Evolutionary conservation across 108 stramenopile genomes (phyloP), one percentile per base, ranked within the genome.

Genomic region (Cyclostephanos tholiformis): DNA sequence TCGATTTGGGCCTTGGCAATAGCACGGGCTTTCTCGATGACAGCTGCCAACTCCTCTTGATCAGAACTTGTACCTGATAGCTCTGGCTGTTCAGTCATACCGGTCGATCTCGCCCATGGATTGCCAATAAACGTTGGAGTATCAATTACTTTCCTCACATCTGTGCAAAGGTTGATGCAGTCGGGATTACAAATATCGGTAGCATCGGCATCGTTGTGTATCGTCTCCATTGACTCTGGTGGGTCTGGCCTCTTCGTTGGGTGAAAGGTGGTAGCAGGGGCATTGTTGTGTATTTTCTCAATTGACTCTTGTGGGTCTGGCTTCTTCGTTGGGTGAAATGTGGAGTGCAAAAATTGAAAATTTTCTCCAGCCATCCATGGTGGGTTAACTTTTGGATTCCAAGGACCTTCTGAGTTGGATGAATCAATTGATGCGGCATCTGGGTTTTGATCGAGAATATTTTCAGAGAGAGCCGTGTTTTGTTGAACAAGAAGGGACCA

Each of bases 1-100:
- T 96, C 92, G 19, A 96, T 79, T 69, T 95, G 91, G 32, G 89
- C 90, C 43, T 81, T 80, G 2, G 92, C 92, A 74, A 93, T 86
- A n/a, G 84, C 86, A 49, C 85, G 74, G 25, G 91, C 91, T 77
- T 91, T 90, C 52, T 88, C 86, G 35, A 76, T 82, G 53, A 91
- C 87, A 49, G 60, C 63, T 32, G 67, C 56, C 16, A 63, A 41
- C 46, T 75, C 30, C 64, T 63, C 72, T 25, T 51, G 48, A 23
- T 61, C 8, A 14, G 65, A 44, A 41, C 60, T 46, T n/a, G 22
- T 32, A 27, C 39, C 14, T 38, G 26, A 65, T 65, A 16, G 23
- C 23, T 27, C 30, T 32, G 57, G 57, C 0, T 27, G 4, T 12
- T 58, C 57, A 27, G 27, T 12, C 23, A 12, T 6, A 29, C 27